phyloP scores from a whole-genome alignment of 768 basidiomycete genomes.

The Tricholoma saponaceum region DNA sequence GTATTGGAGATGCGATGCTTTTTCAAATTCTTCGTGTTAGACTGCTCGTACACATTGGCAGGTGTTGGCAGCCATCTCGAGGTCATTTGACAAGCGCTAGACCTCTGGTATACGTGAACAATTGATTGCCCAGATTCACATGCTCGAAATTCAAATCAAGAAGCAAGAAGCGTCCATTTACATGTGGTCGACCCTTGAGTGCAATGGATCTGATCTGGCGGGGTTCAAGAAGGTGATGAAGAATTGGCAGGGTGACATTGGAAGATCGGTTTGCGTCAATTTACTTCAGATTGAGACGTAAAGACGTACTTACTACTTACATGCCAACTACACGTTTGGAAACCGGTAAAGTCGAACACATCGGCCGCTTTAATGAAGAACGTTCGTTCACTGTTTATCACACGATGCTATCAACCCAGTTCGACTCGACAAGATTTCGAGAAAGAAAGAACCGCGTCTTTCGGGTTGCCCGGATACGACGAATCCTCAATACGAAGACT shows the following conservation, averaged over 20 bases:
- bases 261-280: constrained; percentile 1
- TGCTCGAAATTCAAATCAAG: background rate
- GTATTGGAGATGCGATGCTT: too few relatives aligned
- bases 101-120: background rate
- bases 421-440: background rate
- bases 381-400: too few relatives aligned
- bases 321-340: background rate
- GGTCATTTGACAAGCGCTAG: background rate
- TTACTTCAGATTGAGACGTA: background rate
- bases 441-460: background rate
- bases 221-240: background rate
- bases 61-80: background rate
- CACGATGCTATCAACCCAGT: background rate
- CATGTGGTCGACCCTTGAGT: background rate
- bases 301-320: background rate
- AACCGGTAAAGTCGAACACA: background rate
- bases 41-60: background rate
- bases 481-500: background rate
- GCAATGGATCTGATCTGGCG: background rate
- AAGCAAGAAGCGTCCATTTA: background rate
- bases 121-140: background rate
- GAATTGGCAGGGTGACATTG: background rate
- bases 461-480: background rate
- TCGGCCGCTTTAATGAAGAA: background rate
- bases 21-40: too few relatives aligned